phyloP scores from a whole-genome alignment of 495 filamentous ascomycete species.

The Tricharina praecox region DNA sequence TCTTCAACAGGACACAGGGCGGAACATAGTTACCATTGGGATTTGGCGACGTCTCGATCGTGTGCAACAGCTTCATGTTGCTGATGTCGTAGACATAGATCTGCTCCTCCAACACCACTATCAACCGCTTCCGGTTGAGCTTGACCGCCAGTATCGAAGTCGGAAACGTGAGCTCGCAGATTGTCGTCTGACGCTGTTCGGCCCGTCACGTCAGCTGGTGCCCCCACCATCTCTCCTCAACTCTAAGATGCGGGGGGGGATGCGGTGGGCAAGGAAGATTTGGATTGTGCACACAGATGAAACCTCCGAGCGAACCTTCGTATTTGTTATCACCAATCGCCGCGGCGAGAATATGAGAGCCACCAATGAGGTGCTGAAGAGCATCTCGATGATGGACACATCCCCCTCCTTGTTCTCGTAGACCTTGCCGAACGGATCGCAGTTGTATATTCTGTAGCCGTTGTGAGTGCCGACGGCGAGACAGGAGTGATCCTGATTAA shows the following conservation, averaged over 20 bases:
- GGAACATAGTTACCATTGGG: constrained; percentile 42
- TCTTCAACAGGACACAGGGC: background rate
- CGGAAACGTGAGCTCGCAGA: constrained; percentile 96
- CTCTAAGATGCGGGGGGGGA: no score
- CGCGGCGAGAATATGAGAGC: constrained; percentile 79
- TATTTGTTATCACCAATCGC: constrained; percentile 86
- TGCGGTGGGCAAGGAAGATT: background rate
- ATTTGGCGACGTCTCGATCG: constrained; percentile 84
- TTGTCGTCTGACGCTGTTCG: constrained; percentile 68
- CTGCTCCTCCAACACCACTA: constrained; percentile 82
- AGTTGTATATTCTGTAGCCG: constrained; percentile 90
- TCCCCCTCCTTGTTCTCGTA: constrained; percentile 77
- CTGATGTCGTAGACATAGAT: constrained; percentile 97
- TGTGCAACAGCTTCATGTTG: constrained; percentile 86
- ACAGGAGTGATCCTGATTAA: constrained; percentile 97
- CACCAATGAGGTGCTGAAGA: constrained; percentile 96
- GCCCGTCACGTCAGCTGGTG: background rate
- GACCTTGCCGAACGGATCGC: constrained; percentile 83
- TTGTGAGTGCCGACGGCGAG: constrained; percentile 87
- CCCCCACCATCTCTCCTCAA: no score
- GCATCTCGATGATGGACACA: constrained; percentile 90
- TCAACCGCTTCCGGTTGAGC: constrained; percentile 82
- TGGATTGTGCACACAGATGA: background rate
- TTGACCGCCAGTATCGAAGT: constrained; percentile 83
- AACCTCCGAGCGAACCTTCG: constrained; percentile 49